phyloP scores from a whole-genome alignment of 805 yeast genomes.

The Cyberlindnera mrakii region DNA sequence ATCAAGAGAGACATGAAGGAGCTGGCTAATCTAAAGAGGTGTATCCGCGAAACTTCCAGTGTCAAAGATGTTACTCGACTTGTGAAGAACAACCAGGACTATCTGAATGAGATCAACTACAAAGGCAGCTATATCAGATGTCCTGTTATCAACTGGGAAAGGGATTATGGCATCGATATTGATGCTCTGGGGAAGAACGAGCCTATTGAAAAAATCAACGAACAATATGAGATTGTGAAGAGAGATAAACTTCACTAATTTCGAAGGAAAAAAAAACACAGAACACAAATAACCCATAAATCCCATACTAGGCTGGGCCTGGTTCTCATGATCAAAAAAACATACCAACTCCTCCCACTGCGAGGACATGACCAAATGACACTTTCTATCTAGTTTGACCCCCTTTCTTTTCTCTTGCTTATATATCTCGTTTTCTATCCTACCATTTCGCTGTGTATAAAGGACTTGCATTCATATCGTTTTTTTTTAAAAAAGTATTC shows the following conservation, averaged over 20 bases:
- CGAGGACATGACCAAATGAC: too few species aligned
- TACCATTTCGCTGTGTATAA: background rate
- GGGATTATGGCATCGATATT: constrained; percentile 19
- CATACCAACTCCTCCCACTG: too few species aligned
- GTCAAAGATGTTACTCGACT: constrained; percentile 12
- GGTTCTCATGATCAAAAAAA: too few species aligned
- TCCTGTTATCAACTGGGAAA: constrained; percentile 21
- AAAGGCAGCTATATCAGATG: constrained; percentile 20
- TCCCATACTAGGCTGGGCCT: too few species aligned
- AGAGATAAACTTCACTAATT: constrained; percentile 17
- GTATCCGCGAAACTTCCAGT: constrained; percentile 12
- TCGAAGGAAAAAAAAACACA: background rate
- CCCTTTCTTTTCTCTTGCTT: too few species aligned
- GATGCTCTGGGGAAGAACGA: constrained; percentile 5
- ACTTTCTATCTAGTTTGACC: too few species aligned
- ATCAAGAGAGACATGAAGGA: constrained; percentile 19
- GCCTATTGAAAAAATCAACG: constrained; percentile 15
- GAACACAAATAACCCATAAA: too few species aligned
- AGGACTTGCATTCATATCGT: background rate
- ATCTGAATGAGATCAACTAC: constrained; percentile 22
- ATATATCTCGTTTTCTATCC: background rate
- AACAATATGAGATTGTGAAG: constrained; percentile 22
- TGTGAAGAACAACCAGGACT: constrained; percentile 12
- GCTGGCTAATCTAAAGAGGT: constrained; percentile 15
- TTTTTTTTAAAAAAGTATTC: background rate